Base-by-base conservation (phyloP, 164 flowering plant genomes). In the Annona cherimola region DNA sequence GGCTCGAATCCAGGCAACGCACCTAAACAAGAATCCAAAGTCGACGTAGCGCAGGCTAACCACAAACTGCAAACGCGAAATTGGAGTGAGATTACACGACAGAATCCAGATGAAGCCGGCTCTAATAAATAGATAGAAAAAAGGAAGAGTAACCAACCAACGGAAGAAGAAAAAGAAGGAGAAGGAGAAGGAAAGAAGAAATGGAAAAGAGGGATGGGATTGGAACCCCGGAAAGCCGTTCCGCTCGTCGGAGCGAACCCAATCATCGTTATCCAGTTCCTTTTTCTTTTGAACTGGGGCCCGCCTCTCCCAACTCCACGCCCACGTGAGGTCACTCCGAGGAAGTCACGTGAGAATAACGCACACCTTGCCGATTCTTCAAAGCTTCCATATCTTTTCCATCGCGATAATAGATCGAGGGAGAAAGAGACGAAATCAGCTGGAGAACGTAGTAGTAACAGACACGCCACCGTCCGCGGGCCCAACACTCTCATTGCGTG, bases 211-310 rank as follows among this genome's bases (percentile, higher is more conserved):
- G 42, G 67, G 14, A 63, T 41, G 62, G 69, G 60, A 66, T 42
- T 26, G 54, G 67, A 66, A 67, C 66, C 74, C 76, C 76, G 74
- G 82, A 72, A 75, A 75, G 50, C 65, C 14, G 26, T 5, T 55
- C 45, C 63, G 69, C 72, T 68, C 65, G 69, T 68, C 72, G 50
- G 18, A 54, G 45, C 73, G 62, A 63, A 64, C 70, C 64, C 66
- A 71, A 76, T 66, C 79, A 83, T 77, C 78, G 69, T 79, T 81
- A 81, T 83, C 81, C 80, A 74, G 8, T 26, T 61, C 8, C 40
- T 40, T 19, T 26, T 7, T 26, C 62, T 4, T 19, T 19, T 19
- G 9, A 3, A 14, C 18, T 39, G 43, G 67, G 67, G 3, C 39
- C 43, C 67, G 18, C 12, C 12, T 61, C n/a, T 4, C 14, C n/a